Base-by-base conservation (phyloP, 305 asterid genomes). In the Fraxinus floribunda region DNA sequence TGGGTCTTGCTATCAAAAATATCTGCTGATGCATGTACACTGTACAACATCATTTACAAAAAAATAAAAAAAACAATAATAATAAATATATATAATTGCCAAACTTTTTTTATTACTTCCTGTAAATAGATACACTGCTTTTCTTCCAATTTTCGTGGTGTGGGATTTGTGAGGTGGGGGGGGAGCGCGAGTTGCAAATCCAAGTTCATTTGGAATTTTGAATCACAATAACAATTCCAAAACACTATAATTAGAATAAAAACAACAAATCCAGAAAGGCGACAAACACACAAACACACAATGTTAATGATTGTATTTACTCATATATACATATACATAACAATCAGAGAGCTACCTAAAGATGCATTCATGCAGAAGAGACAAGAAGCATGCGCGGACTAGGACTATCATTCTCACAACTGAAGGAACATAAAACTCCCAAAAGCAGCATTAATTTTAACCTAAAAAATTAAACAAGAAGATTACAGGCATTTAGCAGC, bases 401-500 rank as follows among this genome's bases (percentile, higher is more conserved):
- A 16, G 71, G 0, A n/a, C 55, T 15, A 24, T 66, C 74, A 66
- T 55, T 3, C 3, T 29, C 15, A 75, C n/a, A 80, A 68, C 34
- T 30, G 38, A 68, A 4, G 75, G 75, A 11, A 30, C 38, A 68
- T 68, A 29, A 68, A 80, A 44, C 80, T 78, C 70, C 46, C 29
- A 44, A 32, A 60, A 76, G 82, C 57, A 73, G 74, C 44, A 35
- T 68, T 26, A 38, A 7, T n/a, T 79, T 15, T 8, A 44, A 74
- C 57, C 74, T 68, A 76, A 41, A 81, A 75, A 80, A 20, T 9
- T 7, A 29, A 60, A 73, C 64, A 78, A 36, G 73, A 60, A 79
- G 76, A 79, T 78, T 44, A 80, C 78, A 39, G 75, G 55, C 39
- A 81, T 44, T 70, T 57, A 35, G 36, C 76, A 55, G 73, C 75